Evolutionary conservation across 2,329 filamentous ascomycete species (phyloP).

Genomic region (Alternaria incomplexa): DNA sequence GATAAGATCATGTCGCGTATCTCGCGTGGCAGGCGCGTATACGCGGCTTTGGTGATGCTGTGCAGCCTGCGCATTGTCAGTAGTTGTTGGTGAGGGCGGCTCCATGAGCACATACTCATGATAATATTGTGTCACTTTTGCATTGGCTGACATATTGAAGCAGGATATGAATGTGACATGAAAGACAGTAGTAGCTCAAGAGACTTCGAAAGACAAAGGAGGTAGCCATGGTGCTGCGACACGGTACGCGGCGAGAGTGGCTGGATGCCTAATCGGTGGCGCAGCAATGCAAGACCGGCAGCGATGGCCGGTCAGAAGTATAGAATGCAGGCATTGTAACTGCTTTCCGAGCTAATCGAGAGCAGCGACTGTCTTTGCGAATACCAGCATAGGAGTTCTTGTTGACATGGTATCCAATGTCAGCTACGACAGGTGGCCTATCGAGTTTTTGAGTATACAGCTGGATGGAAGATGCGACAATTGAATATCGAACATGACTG

Average conservation of each 20-base stretch:
- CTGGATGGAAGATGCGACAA: not conserved
- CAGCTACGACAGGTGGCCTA: not conserved
- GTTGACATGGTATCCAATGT: not conserved
- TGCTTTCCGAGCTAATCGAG: not conserved
- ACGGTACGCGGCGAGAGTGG: not conserved
- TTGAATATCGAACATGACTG: not conserved
- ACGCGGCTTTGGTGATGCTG: not conserved
- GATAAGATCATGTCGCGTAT: not conserved
- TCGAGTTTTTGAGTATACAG: not conserved
- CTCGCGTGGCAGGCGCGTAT: not conserved
- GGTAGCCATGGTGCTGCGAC: not conserved
- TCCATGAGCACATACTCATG: not conserved
- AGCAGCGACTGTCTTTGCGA: not conserved
- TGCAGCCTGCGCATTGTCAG: not conserved
- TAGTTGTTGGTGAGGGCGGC: not conserved
- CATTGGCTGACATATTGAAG: not conserved
- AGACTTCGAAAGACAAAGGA: not conserved
- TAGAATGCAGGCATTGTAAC: not conserved
- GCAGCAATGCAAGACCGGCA: not conserved
- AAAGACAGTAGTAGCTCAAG: not conserved
- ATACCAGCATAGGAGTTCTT: not conserved
- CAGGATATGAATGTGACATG: not conserved
- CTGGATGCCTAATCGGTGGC: not conserved
- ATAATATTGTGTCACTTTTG: not conserved
- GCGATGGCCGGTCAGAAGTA: not conserved